These are phyloP conservation scores for Amesomyces nigricolor DNA, from an alignment of 2,329 filamentous ascomycete genomes.

Conservation along the genomic window DNA sequence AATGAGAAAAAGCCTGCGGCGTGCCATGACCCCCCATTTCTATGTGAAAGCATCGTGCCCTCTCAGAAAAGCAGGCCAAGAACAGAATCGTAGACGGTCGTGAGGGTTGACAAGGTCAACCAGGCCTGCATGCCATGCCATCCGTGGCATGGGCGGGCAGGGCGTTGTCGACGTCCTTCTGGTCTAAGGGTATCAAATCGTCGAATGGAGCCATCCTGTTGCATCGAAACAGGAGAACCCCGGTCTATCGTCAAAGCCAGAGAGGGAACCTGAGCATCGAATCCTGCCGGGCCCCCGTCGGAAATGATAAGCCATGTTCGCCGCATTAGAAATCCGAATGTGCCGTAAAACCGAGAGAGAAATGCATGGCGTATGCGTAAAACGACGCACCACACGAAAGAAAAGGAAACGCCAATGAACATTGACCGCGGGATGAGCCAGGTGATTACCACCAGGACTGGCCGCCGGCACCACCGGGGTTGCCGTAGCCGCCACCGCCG, in stretches of 20 bases:
- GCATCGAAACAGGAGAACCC: slow-evolving; percentile 30
- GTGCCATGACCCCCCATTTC: slow-evolving; percentile 34
- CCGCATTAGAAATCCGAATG: slow-evolving; percentile 30
- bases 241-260: slow-evolving; percentile 34
- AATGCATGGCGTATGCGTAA: slow-evolving; percentile 17
- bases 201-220: slow-evolving; percentile 30
- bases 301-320: slow-evolving; percentile 34
- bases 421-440: slow-evolving; percentile 11
- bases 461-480: slow-evolving; percentile 58
- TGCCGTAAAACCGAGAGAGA: slow-evolving; percentile 21
- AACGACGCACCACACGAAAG: slow-evolving; percentile 16
- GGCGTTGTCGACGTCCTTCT: slow-evolving; percentile 28
- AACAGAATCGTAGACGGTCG: slow-evolving; percentile 38
- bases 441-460: slow-evolving; percentile 61
- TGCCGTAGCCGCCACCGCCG: slow-evolving; percentile 59
- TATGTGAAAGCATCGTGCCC: slow-evolving; percentile 36
- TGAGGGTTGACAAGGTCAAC: slow-evolving; percentile 33
- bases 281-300: slow-evolving; percentile 31
- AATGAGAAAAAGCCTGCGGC: slow-evolving; percentile 27
- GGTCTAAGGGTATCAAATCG: slow-evolving; percentile 39
- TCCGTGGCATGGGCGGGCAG: slow-evolving; percentile 28
- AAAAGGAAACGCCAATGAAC: slow-evolving; percentile 12
- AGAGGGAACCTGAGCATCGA: slow-evolving; percentile 33
- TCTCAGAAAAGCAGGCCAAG: slow-evolving; percentile 32
- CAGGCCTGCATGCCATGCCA: slow-evolving; percentile 28